These are phyloP conservation scores for Schizophyllum amplum DNA, from an alignment of 1,284 basidiomycete species.

Conservation along the genomic window DNA sequence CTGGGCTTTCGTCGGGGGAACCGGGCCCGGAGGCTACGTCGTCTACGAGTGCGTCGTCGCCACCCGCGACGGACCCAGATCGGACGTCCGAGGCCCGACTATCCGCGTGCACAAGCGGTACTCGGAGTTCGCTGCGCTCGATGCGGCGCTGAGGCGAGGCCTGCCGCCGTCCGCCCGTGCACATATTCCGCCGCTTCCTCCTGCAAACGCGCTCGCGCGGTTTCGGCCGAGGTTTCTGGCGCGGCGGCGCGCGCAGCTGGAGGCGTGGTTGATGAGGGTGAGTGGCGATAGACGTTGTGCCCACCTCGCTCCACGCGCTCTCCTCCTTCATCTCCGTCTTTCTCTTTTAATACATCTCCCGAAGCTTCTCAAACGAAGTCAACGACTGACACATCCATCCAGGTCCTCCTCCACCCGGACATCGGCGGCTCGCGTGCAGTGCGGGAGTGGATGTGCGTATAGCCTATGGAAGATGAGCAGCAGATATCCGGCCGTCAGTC, in stretches of 20 bases:
- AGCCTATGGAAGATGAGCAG: too few relatives aligned
- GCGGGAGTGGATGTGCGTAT: slow-evolving; percentile 44
- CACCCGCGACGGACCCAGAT: slow-evolving; percentile 37
- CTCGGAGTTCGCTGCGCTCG: slow-evolving; percentile 56
- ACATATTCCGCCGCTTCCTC: slow-evolving; percentile 54
- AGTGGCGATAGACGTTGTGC: too few relatives aligned
- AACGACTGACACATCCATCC: too few relatives aligned
- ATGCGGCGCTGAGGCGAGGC: slow-evolving; percentile 38
- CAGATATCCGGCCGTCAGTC: too few relatives aligned
- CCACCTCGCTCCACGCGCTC: too few relatives aligned
- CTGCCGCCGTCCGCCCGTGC: slow-evolving; percentile 38
- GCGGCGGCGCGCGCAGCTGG: slow-evolving; percentile 51
- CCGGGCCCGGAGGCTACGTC: slow-evolving; percentile 50
- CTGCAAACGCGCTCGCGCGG: slow-evolving; percentile 59
- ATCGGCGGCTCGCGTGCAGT: slow-evolving; percentile 57
- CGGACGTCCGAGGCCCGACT: slow-evolving; percentile 30
- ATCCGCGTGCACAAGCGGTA: slow-evolving; percentile 68
- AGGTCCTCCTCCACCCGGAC: slow-evolving; percentile 63
- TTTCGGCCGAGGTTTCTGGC: slow-evolving; percentile 67
- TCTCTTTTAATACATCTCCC: too few relatives aligned
- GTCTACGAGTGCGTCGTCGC: slow-evolving; percentile 60
- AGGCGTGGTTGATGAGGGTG: slow-evolving; percentile 47
- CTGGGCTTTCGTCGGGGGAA: slow-evolving; percentile 63
- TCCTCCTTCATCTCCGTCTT: too few relatives aligned
- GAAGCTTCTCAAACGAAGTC: too few relatives aligned